Percentiles rank a stretch among this genome's conserved stretches.
These are phyloP conservation scores for Talaromyces atroroseus DNA, from an alignment of 2,329 filamentous ascomycete genomes.

Conservation along the genomic window DNA sequence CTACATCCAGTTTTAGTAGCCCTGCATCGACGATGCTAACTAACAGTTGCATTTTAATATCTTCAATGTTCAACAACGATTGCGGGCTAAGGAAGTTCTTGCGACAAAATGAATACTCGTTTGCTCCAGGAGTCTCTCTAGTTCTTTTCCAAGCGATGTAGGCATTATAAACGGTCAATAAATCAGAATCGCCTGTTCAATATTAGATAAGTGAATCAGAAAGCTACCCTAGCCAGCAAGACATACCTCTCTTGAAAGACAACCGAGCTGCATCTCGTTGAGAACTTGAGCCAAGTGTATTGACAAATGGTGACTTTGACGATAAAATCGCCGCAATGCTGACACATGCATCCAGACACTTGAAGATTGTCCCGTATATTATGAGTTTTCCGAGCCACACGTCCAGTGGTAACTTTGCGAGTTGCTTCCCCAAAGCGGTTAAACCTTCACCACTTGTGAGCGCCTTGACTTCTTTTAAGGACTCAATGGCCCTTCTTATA, in stretches of 20 bases:
- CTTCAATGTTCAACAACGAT: slow-evolving; percentile 85
- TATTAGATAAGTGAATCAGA: slow-evolving; percentile 4
- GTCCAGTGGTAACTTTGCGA: slow-evolving; percentile 84
- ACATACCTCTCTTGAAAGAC: slow-evolving; percentile 64
- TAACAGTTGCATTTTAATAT: slow-evolving; percentile 86
- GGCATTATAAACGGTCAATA: slow-evolving; percentile 89
- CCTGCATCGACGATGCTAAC: slow-evolving; percentile 80
- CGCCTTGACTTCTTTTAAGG: slow-evolving; percentile 86
- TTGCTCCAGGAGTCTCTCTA: slow-evolving; percentile 63
- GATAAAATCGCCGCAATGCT: slow-evolving; percentile 91
- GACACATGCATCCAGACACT: slow-evolving; percentile 83
- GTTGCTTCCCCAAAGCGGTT: slow-evolving; percentile 77
- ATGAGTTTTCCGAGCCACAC: slow-evolving; percentile 94
- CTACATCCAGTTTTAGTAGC: slow-evolving; percentile 67
- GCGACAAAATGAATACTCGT: slow-evolving; percentile 84
- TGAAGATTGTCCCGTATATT: slow-evolving; percentile 77
- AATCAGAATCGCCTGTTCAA: slow-evolving; percentile 69
- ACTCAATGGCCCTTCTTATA: slow-evolving; percentile 85
- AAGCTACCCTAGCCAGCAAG: neutral
- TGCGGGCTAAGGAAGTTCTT: slow-evolving; percentile 93
- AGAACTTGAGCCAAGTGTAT: slow-evolving; percentile 73
- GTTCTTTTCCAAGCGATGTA: slow-evolving; percentile 84
- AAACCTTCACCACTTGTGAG: slow-evolving; percentile 75
- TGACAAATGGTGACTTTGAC: slow-evolving; percentile 88
- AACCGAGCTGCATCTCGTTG: slow-evolving; percentile 76